Percentiles rank a stretch among this genome's conserved stretches.
Conservation (phyloP, 2,329 filamentous ascomycete genomes). For the Pseudogymnoascus sp. region DNA sequence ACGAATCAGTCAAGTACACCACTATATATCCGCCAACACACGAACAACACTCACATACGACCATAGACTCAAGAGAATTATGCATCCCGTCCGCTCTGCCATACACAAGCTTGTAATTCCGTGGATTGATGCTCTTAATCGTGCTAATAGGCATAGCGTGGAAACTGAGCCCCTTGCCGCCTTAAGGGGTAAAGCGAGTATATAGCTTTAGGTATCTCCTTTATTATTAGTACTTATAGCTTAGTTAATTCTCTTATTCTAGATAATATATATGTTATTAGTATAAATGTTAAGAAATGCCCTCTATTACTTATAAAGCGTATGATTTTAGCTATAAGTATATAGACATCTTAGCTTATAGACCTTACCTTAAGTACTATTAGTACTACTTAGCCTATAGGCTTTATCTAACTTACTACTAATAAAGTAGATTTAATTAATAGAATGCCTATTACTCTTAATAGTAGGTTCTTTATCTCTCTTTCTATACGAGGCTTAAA, state of each 20-base stretch:
- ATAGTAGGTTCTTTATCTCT: slow-evolving; percentile 63
- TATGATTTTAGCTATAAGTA: neutral
- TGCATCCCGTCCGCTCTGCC: too few relatives aligned
- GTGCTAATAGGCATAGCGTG: too few relatives aligned
- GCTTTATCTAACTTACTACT: slow-evolving; percentile 54
- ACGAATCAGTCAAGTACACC: too few relatives aligned
- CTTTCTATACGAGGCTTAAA: slow-evolving; percentile 47
- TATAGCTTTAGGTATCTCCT: slow-evolving; percentile 35
- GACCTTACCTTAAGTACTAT: slow-evolving; percentile 47
- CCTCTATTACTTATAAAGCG: slow-evolving; percentile 25
- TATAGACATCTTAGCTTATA: neutral
- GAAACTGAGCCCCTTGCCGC: too few relatives aligned
- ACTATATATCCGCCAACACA: too few relatives aligned
- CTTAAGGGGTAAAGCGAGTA: too few relatives aligned
- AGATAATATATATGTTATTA: neutral
- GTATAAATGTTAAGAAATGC: slow-evolving; percentile 33
- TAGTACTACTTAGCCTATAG: slow-evolving; percentile 58
- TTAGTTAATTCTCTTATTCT: slow-evolving; percentile 10
- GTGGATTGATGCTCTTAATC: too few relatives aligned
- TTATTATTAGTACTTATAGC: slow-evolving; percentile 32
- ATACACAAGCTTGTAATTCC: too few relatives aligned
- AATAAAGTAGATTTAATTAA: slow-evolving; percentile 58
- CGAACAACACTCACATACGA: too few relatives aligned
- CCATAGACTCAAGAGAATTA: too few relatives aligned
- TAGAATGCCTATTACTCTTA: slow-evolving; percentile 61